phyloP scores from a whole-genome alignment of 2,329 filamentous ascomycete species.

The Alternaria conjuncta region DNA sequence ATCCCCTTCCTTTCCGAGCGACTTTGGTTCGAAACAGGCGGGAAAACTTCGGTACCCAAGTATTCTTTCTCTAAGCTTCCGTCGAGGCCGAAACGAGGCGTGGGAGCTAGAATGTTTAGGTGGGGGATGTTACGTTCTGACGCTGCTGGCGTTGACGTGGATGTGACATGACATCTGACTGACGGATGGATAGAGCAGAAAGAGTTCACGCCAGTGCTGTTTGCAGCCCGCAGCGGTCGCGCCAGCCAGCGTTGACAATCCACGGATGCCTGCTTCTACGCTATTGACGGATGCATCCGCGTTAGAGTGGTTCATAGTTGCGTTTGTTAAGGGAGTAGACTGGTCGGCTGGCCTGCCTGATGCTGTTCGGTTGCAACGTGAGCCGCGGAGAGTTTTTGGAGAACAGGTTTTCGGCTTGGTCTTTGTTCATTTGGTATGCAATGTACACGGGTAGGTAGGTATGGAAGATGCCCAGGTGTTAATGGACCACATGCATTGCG shows the following conservation, averaged over 20 bases:
- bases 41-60: neutral
- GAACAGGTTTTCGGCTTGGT: neutral
- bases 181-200: neutral
- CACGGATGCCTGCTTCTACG: neutral
- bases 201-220: slow-evolving; percentile 2
- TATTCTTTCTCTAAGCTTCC: too few species aligned
- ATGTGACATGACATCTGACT: neutral
- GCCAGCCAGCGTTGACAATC: neutral
- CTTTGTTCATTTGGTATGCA: too few species aligned
- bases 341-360: neutral
- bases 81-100: neutral
- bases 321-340: neutral
- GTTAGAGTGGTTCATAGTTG: neutral
- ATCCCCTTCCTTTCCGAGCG: neutral
- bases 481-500: too few species aligned
- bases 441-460: neutral
- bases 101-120: neutral
- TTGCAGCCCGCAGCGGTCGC: neutral
- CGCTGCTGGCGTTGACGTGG: neutral
- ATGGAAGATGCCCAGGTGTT: too few species aligned
- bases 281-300: neutral
- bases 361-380: neutral
- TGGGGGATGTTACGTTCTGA: neutral
- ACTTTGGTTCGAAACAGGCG: neutral
- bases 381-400: neutral